These are phyloP conservation scores for Pterocarpus macrocarpus DNA, from an alignment of 306 rosid genomes.

Conservation along the genomic window DNA sequence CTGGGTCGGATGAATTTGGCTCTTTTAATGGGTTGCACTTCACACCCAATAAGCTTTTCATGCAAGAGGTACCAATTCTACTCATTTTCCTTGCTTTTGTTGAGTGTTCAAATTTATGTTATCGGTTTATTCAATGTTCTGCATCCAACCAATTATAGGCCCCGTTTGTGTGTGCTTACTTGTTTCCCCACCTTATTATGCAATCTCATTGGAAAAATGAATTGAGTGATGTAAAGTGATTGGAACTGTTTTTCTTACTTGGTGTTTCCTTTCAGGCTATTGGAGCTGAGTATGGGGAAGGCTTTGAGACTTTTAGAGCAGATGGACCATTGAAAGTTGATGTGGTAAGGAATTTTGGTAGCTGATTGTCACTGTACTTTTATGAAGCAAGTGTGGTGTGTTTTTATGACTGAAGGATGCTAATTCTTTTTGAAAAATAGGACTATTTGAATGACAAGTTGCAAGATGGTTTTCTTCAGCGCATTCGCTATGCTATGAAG, in stretches of 20 bases:
- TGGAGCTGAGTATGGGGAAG: slow-evolving; percentile 99
- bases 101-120: slow-evolving; percentile 23
- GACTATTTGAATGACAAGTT: slow-evolving; percentile 92
- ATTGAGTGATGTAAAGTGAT: slow-evolving; percentile 42
- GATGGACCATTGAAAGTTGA: slow-evolving; percentile 96
- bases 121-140: slow-evolving; percentile 2
- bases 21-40: slow-evolving; percentile 64
- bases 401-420: slow-evolving; percentile 42
- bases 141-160: slow-evolving; percentile 7
- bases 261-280: slow-evolving; percentile 67
- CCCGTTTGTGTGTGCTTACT: background rate
- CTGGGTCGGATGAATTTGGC: slow-evolving; percentile 68
- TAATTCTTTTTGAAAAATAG: slow-evolving; percentile 62
- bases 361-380: background rate
- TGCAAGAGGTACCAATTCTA: slow-evolving; percentile 73
- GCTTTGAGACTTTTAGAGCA: slow-evolving; percentile 91
- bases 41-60: slow-evolving; percentile 81
- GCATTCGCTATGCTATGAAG: slow-evolving; percentile 97
- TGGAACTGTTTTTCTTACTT: background rate
- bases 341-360: slow-evolving; percentile 72
- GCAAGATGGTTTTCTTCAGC: slow-evolving; percentile 94
- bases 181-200: background rate
- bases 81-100: slow-evolving; percentile 3
- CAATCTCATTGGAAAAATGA: slow-evolving; percentile 37
- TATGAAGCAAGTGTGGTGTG: slow-evolving; percentile 6